Evolutionary conservation across 1,139 yeast genomes (phyloP).

Genomic region (Saccharomyces hybrid): DNA sequence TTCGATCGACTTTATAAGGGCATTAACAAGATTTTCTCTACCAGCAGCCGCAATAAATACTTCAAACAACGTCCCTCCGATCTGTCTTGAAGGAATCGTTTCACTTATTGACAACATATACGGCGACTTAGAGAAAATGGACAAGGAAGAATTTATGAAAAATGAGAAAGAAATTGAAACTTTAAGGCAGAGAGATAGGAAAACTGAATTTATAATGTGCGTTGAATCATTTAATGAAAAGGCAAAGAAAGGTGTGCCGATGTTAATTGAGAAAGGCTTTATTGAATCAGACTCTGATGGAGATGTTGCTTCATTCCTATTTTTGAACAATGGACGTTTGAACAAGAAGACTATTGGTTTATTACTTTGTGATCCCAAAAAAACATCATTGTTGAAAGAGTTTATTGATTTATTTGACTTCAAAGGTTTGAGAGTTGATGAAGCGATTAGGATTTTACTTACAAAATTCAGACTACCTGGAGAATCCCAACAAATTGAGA

Average conservation of each 20-base stretch:
- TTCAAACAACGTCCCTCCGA: constrained; percentile 83
- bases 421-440: constrained; percentile 72
- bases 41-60: constrained; percentile 71
- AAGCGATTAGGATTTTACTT: constrained; percentile 73
- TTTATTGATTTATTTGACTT: constrained; percentile 72
- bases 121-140: constrained; percentile 41
- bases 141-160: constrained; percentile 13
- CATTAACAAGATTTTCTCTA: constrained; percentile 64
- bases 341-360: constrained; percentile 85
- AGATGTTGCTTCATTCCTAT: constrained; percentile 68
- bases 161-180: constrained; percentile 11
- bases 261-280: constrained; percentile 54
- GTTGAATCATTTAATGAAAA: constrained; percentile 66
- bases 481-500: constrained; percentile 90
- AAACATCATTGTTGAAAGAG: constrained; percentile 48
- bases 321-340: constrained; percentile 66
- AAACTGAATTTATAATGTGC: constrained; percentile 69
- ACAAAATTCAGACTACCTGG: constrained; percentile 92
- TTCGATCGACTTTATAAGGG: constrained; percentile 56
- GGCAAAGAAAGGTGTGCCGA: constrained; percentile 64
- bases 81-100: constrained; percentile 80
- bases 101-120: constrained; percentile 59
- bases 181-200: constrained; percentile 42
- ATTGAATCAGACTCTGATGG: constrained; percentile 48
- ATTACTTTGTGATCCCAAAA: constrained; percentile 67